Conservation (phyloP, 768 basidiomycete species). For the Xerocomellus chrysenteron region DNA sequence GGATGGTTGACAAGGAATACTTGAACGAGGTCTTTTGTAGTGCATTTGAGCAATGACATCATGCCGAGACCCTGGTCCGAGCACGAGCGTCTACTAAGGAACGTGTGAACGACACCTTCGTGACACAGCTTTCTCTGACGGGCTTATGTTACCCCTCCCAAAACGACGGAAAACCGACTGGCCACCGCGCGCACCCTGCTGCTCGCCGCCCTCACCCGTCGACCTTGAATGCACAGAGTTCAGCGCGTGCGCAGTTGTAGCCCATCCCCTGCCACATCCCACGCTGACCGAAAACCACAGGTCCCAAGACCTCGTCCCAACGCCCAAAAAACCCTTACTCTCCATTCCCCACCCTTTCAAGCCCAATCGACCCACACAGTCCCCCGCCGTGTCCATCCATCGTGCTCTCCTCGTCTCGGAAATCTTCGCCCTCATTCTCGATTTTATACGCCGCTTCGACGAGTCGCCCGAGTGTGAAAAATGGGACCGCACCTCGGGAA, state of each 20-base stretch:
- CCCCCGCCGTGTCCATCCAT: conserved; percentile 11
- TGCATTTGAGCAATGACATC: background rate
- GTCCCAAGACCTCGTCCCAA: background rate
- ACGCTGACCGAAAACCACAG: conserved; percentile 8
- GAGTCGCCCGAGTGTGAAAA: conserved; percentile 20
- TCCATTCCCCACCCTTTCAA: background rate
- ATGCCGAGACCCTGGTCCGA: background rate
- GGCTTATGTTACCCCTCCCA: background rate
- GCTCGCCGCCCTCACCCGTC: background rate
- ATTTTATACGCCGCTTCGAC: conserved; percentile 20
- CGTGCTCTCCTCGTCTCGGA: conserved; percentile 22
- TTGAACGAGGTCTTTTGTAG: background rate
- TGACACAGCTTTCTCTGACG: background rate
- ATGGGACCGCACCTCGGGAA: conserved; percentile 15
- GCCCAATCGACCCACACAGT: background rate
- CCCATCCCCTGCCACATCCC: background rate
- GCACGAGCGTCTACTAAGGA: background rate
- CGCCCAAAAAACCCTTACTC: background rate
- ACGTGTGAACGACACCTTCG: background rate
- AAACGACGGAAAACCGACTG: background rate
- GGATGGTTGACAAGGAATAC: background rate
- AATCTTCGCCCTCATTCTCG: conserved; percentile 24
- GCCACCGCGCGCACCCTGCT: background rate
- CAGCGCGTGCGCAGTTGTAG: conserved; percentile 1
- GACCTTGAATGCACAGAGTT: background rate